Conservation (phyloP, 1,139 yeast species). For the Saccharomycopsis phalli region DNA sequence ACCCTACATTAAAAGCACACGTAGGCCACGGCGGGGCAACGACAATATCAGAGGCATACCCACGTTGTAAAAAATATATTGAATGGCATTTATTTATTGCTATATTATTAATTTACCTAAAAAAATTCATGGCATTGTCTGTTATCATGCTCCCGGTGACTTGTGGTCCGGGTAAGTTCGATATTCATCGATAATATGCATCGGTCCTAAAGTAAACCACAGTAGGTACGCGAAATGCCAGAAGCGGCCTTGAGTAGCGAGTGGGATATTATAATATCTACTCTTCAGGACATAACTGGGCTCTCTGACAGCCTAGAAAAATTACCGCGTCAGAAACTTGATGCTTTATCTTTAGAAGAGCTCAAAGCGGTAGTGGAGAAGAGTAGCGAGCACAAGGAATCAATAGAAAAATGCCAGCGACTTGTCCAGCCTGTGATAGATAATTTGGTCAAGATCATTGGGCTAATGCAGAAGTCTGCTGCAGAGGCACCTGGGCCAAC, state of each 20-base stretch:
- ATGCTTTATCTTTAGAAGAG: constrained; percentile 29
- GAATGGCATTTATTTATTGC: no score
- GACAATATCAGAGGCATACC: no score
- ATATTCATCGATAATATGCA: no score
- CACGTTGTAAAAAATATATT: no score
- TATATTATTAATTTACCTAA: no score
- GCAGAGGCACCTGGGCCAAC: background rate
- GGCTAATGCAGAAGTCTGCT: constrained; percentile 19
- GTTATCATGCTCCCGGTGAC: no score
- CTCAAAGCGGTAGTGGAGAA: constrained; percentile 34
- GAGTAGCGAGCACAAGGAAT: constrained; percentile 44
- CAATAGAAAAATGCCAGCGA: constrained; percentile 47
- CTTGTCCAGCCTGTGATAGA: constrained; percentile 30
- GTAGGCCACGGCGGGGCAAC: no score
- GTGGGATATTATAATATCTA: constrained; percentile 61
- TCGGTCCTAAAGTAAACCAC: background rate
- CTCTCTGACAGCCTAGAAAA: constrained; percentile 47
- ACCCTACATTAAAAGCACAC: no score
- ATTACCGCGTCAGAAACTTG: constrained; percentile 28
- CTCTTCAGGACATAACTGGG: constrained; percentile 58
- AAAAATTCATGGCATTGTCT: no score
- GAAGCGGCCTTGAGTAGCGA: constrained; percentile 31
- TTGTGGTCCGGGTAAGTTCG: no score
- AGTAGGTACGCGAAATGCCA: background rate
- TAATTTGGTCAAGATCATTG: constrained; percentile 26